Base-by-base conservation (phyloP, 352 stramenopile species). In the Phytophthora idaei region DNA sequence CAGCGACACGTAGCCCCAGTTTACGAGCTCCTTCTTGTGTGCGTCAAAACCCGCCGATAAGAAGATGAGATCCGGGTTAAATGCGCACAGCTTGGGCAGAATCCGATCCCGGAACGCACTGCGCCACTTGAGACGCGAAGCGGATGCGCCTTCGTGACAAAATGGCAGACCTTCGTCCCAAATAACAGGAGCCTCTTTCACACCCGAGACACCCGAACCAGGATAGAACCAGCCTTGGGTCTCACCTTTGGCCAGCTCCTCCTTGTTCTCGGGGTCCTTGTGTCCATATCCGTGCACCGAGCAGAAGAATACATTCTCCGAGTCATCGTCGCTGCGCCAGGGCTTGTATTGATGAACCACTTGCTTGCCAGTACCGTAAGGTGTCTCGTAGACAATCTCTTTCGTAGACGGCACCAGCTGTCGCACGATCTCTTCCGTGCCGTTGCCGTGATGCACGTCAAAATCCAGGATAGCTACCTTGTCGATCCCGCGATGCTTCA, bases 361-460 rank as follows among this genome's bases (percentile, higher is more conserved):
- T 36, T 98, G 81, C 54, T 92, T 87, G 17, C 93, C 92, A n/a
- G 85, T 67, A 27, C 89, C 89, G 71, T 98, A 98, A 0, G 89
- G 90, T n/a, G 93, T 98, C 57, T 95, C 80, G 55, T 97, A 93
- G 5, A 57, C 57, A 12, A 90, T 65, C 64, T 93, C 89, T 47
- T 95, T 80, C 3, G 89, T 86, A 48, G 69, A 86, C 1, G 97
- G 97, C 50, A 97, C 85, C 1, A 99, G 76, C 53, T 98, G 89
- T 14, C 90, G 82, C 48, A 99, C 90, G 55, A 98, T 98, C 48
- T 98, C 86, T 61, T 99, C 96, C 0, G 97, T 99, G 14, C 98
- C 97, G 80, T 99, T 99, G 48, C 98, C 90, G 72, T 99, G 97
- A 71, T 99, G 97, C 27, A 99, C 96, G 76, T 99, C 97, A 86